Percentiles rank a stretch among this genome's conserved stretches.
These are phyloP conservation scores for Mycena filopes DNA, from an alignment of 768 basidiomycete genomes.

Conservation along the genomic window DNA sequence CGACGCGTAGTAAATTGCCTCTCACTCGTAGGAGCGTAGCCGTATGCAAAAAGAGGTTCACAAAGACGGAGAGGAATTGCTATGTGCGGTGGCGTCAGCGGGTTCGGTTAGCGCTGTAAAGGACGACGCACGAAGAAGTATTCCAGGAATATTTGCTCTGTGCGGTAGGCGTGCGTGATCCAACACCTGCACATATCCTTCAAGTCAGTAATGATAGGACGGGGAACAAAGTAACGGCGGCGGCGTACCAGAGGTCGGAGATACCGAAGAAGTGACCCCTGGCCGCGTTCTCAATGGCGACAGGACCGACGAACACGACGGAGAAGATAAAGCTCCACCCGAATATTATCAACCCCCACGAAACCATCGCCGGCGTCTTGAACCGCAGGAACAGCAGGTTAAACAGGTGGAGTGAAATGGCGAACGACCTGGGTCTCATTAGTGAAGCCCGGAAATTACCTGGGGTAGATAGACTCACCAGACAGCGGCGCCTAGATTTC, in stretches of 20 bases:
- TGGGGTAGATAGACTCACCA: slow-evolving; percentile 40
- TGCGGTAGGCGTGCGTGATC: slow-evolving; percentile 52
- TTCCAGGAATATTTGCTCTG: slow-evolving; percentile 49
- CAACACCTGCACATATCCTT: slow-evolving; percentile 47
- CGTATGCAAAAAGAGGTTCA: slow-evolving; percentile 40
- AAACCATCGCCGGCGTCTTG: slow-evolving; percentile 33
- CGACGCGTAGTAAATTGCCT: slow-evolving; percentile 40
- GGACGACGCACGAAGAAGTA: slow-evolving; percentile 49
- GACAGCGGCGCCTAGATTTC: slow-evolving; percentile 52
- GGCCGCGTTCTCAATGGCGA: slow-evolving; percentile 41
- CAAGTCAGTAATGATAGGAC: not conserved
- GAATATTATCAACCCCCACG: slow-evolving; percentile 34
- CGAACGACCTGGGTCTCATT: slow-evolving; percentile 26
- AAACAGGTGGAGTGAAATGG: slow-evolving; percentile 29
- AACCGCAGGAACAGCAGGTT: slow-evolving; percentile 50
- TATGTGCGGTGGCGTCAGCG: slow-evolving; percentile 5
- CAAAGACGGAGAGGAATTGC: slow-evolving; percentile 38
- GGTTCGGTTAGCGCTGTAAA: not conserved
- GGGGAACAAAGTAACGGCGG: not conserved
- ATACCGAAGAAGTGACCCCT: slow-evolving; percentile 54
- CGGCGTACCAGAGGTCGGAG: slow-evolving; percentile 45
- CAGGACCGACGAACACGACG: slow-evolving; percentile 49
- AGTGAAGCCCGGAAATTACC: not conserved
- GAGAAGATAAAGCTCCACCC: slow-evolving; percentile 46
- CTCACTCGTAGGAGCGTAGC: slow-evolving; percentile 43